Conservation (phyloP, 305 asterid genomes). For the Solanum aculeatissimum region DNA sequence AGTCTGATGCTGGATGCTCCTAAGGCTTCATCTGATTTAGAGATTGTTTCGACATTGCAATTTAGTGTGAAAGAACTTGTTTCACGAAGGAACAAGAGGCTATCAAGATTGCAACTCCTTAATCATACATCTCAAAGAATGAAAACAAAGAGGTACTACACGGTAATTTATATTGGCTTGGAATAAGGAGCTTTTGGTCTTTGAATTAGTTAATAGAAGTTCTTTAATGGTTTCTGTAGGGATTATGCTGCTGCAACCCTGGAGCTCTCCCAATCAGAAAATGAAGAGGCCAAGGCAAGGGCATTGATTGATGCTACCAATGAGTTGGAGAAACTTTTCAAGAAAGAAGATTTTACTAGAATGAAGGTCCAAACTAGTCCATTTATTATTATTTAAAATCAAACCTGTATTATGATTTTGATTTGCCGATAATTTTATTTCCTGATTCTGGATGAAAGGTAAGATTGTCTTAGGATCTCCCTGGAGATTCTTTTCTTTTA, state of each 20-base stretch:
- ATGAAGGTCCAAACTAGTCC: slow-evolving; percentile 59
- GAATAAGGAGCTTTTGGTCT: neutral
- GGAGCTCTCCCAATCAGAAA: slow-evolving; percentile 52
- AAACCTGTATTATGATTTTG: neutral
- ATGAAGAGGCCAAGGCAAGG: slow-evolving; percentile 64
- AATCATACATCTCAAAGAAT: slow-evolving; percentile 31
- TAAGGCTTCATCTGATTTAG: slow-evolving; percentile 34
- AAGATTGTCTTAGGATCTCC: neutral
- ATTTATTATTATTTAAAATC: neutral
- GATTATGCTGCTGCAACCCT: slow-evolving; percentile 70
- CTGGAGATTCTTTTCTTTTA: neutral
- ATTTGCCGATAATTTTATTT: neutral
- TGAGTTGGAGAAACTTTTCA: slow-evolving; percentile 86
- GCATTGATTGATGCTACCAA: slow-evolving; percentile 86
- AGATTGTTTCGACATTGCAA: slow-evolving; percentile 60
- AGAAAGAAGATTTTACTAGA: slow-evolving; percentile 69
- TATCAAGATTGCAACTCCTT: slow-evolving; percentile 34
- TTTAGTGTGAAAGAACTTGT: slow-evolving; percentile 61
- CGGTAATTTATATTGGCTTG: neutral
- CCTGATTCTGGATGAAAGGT: neutral
- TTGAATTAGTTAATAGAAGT: neutral
- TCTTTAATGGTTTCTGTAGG: slow-evolving; percentile 24
- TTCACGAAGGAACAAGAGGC: slow-evolving; percentile 64
- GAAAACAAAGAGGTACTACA: slow-evolving; percentile 39
- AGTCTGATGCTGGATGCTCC: slow-evolving; percentile 34